Evolutionary conservation across 805 yeast species (phyloP).

Genomic region (Scheffersomyces stipitis): DNA sequence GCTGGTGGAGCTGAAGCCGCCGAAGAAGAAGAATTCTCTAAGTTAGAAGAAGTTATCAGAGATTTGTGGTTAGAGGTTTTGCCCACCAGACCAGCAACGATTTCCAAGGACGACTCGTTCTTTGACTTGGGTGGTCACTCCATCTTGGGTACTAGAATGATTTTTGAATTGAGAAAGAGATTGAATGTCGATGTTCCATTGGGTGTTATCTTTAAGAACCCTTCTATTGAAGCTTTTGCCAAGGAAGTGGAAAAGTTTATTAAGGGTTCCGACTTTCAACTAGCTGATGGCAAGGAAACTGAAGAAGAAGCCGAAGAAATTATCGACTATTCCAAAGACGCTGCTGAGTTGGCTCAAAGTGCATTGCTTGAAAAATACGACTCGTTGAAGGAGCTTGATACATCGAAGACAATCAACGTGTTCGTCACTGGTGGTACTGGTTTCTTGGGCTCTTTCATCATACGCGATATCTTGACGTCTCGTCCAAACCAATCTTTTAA

Average conservation of each 20-base stretch:
- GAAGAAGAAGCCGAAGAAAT: slow-evolving; percentile 32
- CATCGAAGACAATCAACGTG: slow-evolving; percentile 48
- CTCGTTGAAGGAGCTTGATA: slow-evolving; percentile 39
- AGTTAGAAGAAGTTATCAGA: slow-evolving; percentile 64
- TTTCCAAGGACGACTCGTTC: slow-evolving; percentile 81
- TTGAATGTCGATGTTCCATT: slow-evolving; percentile 81
- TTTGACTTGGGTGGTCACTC: slow-evolving; percentile 99
- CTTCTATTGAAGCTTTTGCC: slow-evolving; percentile 81
- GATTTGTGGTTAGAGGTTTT: slow-evolving; percentile 84
- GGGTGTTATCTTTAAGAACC: slow-evolving; percentile 85
- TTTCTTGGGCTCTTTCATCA: slow-evolving; percentile 86
- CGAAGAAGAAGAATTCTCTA: slow-evolving; percentile 48
- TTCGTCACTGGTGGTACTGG: slow-evolving; percentile 97
- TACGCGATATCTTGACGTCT: slow-evolving; percentile 66
- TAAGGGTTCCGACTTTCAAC: slow-evolving; percentile 48
- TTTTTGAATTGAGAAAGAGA: slow-evolving; percentile 81
- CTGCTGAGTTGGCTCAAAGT: slow-evolving; percentile 47
- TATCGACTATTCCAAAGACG: slow-evolving; percentile 66
- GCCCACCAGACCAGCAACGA: slow-evolving; percentile 80
- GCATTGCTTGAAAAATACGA: slow-evolving; percentile 46
- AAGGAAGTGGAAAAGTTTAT: slow-evolving; percentile 61
- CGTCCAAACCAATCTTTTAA: slow-evolving; percentile 53
- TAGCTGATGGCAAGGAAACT: slow-evolving; percentile 33
- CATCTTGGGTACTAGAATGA: slow-evolving; percentile 94
- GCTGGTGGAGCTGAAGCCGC: slow-evolving; percentile 38